These are phyloP conservation scores for Pseudogymnoascus sp. DNA, from an alignment of 2,329 filamentous ascomycete genomes.

Conservation along the genomic window DNA sequence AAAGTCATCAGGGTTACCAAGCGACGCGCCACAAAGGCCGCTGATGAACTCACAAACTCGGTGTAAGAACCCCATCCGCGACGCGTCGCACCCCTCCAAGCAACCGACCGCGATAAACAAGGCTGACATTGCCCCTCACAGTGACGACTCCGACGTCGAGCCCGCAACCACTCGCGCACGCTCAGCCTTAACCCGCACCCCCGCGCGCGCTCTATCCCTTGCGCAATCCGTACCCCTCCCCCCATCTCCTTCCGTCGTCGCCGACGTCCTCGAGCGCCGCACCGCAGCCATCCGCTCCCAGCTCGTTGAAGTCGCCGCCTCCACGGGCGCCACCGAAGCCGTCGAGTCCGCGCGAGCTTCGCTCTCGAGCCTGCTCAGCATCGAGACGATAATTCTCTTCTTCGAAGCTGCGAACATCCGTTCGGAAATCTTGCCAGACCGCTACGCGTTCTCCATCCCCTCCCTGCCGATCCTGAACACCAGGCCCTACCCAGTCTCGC, in stretches of 20 bases:
- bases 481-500: conserved; percentile 50
- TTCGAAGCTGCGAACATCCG: conserved; percentile 67
- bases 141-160: conserved; percentile 27
- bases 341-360: conserved; percentile 59
- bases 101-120: conserved; percentile 3
- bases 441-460: conserved; percentile 66
- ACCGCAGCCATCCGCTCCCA: conserved; percentile 58
- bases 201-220: conserved; percentile 28
- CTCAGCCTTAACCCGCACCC: conserved; percentile 25
- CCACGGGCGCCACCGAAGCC: conserved; percentile 57
- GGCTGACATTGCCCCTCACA: conserved; percentile 9
- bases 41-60: conserved; percentile 29
- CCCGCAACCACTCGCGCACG: conserved; percentile 21
- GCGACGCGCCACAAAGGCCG: conserved; percentile 36
- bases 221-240: conserved; percentile 60
- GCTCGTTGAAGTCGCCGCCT: conserved; percentile 54
- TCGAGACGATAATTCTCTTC: conserved; percentile 59
- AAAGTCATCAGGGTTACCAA: conserved; percentile 37
- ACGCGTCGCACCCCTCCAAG: neutral
- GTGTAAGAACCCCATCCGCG: neutral
- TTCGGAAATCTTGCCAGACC: conserved; percentile 60
- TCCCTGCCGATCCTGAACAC: conserved; percentile 47
- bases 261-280: conserved; percentile 64
- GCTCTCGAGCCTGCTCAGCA: conserved; percentile 62
- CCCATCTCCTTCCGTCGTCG: conserved; percentile 70